phyloP scores from a whole-genome alignment of 768 basidiomycete genomes.

The Panellus pusillus region DNA sequence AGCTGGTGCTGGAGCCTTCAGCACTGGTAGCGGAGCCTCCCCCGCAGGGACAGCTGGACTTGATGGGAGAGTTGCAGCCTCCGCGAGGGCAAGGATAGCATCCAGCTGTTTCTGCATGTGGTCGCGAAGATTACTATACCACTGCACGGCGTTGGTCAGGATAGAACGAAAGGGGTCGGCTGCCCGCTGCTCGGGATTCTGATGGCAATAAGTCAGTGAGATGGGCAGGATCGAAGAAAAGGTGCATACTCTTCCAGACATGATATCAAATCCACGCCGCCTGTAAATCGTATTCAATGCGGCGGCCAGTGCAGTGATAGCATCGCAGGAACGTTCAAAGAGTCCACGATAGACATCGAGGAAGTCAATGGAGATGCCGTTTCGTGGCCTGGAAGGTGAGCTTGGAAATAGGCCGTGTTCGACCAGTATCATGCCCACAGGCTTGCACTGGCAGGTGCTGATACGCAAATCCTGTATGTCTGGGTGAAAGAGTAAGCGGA shows the following conservation, averaged over 20 bases:
- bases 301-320: slow-evolving; percentile 24
- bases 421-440: slow-evolving; percentile 9
- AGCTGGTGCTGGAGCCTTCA: too few relatives aligned
- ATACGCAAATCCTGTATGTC: too few relatives aligned
- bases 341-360: slow-evolving; percentile 25
- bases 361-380: slow-evolving; percentile 18
- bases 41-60: neutral
- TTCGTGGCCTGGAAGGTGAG: slow-evolving; percentile 13
- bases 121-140: slow-evolving; percentile 27
- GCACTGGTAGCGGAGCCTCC: too few relatives aligned
- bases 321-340: slow-evolving; percentile 39
- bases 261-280: slow-evolving; percentile 24
- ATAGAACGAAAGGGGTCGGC: slow-evolving; percentile 33
- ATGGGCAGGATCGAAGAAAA: too few relatives aligned
- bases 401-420: slow-evolving; percentile 21
- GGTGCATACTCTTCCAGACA: slow-evolving; percentile 19
- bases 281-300: slow-evolving; percentile 32
- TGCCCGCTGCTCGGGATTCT: neutral
- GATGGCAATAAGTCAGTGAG: neutral
- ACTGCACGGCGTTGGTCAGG: slow-evolving; percentile 27
- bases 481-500: too few relatives aligned
- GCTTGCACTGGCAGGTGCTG: slow-evolving; percentile 10
- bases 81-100: slow-evolving; percentile 1
- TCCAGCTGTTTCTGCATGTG: slow-evolving; percentile 20
- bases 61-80: neutral